Conservation (phyloP, 805 yeast species). For the Nakazawaea anatomiae region DNA sequence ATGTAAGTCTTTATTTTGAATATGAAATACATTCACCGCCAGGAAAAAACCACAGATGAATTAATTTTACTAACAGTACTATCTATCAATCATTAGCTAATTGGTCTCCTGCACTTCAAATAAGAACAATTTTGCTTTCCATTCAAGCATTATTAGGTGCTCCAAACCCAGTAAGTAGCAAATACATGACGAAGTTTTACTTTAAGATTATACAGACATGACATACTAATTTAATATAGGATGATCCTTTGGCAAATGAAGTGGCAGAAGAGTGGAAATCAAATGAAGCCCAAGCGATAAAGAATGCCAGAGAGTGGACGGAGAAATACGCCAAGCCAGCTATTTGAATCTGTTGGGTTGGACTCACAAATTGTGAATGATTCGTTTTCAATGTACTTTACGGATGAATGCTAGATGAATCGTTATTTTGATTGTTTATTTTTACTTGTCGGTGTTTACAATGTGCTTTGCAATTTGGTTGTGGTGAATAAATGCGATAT, state of each 20-base stretch:
- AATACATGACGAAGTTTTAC: not conserved
- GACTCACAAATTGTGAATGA: too few relatives aligned
- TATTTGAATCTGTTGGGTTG: not conserved
- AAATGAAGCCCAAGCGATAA: constrained; percentile 73
- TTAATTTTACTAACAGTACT: not conserved
- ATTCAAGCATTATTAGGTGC: constrained; percentile 92
- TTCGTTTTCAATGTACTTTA: too few relatives aligned
- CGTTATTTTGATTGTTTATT: too few relatives aligned
- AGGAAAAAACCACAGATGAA: too few relatives aligned
- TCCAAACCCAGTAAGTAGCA: constrained; percentile 63
- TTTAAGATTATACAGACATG: not conserved
- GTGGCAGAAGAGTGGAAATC: constrained; percentile 97
- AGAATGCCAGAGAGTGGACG: constrained; percentile 77
- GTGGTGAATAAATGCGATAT: too few relatives aligned
- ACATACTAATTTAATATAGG: constrained; percentile 22
- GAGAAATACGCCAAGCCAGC: constrained; percentile 41
- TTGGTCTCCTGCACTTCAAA: constrained; percentile 98
- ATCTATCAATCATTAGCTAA: constrained; percentile 37
- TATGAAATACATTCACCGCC: too few relatives aligned
- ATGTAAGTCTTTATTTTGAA: constrained; percentile 22
- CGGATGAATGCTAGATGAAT: too few relatives aligned
- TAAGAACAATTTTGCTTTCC: constrained; percentile 83
- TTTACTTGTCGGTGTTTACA: too few relatives aligned
- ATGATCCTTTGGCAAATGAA: constrained; percentile 96
- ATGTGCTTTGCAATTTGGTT: too few relatives aligned